Percentiles rank a stretch among this genome's conserved stretches.
phyloP scores from a whole-genome alignment of 139 green algal genomes.

The Haematococcus lacustris region DNA sequence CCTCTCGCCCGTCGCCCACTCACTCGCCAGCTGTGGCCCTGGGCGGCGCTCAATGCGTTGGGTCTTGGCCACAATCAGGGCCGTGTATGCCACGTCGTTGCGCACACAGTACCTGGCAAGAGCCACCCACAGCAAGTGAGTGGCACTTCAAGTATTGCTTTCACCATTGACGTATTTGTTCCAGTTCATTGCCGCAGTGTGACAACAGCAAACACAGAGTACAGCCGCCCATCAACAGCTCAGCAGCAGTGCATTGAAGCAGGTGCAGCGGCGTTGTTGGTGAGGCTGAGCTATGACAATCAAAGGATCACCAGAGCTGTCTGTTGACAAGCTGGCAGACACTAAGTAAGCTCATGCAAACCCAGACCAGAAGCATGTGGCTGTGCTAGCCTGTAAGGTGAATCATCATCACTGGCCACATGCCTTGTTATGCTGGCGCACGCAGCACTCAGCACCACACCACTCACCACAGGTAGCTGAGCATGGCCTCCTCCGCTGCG shows the following conservation, averaged over 20 bases:
- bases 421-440: neutral
- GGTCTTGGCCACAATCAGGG: slow-evolving; percentile 20
- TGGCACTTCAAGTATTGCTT: neutral
- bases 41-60: slow-evolving; percentile 16
- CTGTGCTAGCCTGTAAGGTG: neutral
- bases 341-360: too few relatives aligned
- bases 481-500: slow-evolving; percentile 17
- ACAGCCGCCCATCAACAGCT: too few relatives aligned
- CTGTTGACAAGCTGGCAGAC: too few relatives aligned
- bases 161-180: too few relatives aligned
- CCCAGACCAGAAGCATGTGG: neutral
- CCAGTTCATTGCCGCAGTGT: too few relatives aligned
- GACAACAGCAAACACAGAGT: too few relatives aligned
- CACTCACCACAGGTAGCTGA: slow-evolving; percentile 23
- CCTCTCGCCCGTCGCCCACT: too few relatives aligned
- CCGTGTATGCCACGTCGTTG: slow-evolving; percentile 21
- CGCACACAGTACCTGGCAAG: slow-evolving; percentile 13
- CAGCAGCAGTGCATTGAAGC: too few relatives aligned
- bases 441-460: neutral
- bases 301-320: too few relatives aligned
- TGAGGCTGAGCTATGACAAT: too few relatives aligned
- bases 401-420: neutral
- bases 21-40: too few relatives aligned
- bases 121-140: neutral
- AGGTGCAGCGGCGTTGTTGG: too few relatives aligned